Evolutionary conservation across 805 yeast species (phyloP).

Genomic region (Hanseniaspora meyeri): DNA sequence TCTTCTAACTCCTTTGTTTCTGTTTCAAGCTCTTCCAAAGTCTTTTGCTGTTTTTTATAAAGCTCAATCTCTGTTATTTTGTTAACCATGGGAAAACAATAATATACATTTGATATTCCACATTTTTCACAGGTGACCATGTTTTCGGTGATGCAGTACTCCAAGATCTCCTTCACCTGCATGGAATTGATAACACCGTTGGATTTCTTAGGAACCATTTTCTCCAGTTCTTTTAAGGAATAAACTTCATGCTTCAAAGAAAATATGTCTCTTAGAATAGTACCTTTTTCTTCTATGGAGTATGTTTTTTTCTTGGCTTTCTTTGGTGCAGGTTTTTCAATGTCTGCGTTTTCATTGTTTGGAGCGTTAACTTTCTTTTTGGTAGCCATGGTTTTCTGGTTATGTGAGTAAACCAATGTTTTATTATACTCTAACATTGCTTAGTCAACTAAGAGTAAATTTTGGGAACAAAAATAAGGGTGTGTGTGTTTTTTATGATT

Average conservation of each 20-base stretch:
- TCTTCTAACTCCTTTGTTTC: not conserved
- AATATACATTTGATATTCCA: slow-evolving; percentile 41
- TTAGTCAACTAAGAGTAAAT: too few species aligned
- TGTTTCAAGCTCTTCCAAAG: not conserved
- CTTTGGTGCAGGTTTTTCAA: slow-evolving; percentile 26
- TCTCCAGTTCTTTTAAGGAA: slow-evolving; percentile 41
- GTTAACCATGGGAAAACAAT: slow-evolving; percentile 32
- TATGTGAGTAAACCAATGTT: not conserved
- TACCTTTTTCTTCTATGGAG: slow-evolving; percentile 31
- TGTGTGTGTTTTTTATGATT: not conserved
- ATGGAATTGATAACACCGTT: slow-evolving; percentile 38
- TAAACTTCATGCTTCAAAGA: slow-evolving; percentile 33
- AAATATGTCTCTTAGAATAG: slow-evolving; percentile 30
- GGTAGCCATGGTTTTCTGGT: not conserved
- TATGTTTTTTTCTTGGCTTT: slow-evolving; percentile 28
- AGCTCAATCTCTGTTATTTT: slow-evolving; percentile 13
- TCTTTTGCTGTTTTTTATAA: not conserved
- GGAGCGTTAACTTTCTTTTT: not conserved
- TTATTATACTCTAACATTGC: too few species aligned
- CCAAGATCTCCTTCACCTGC: slow-evolving; percentile 42
- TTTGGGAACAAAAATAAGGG: not conserved
- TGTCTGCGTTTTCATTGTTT: slow-evolving; percentile 14
- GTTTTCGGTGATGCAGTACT: slow-evolving; percentile 38
- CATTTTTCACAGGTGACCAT: slow-evolving; percentile 42
- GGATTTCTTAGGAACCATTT: slow-evolving; percentile 32